phyloP scores from a whole-genome alignment of 805 yeast genomes.

The Saccharomycopsis sp. region DNA sequence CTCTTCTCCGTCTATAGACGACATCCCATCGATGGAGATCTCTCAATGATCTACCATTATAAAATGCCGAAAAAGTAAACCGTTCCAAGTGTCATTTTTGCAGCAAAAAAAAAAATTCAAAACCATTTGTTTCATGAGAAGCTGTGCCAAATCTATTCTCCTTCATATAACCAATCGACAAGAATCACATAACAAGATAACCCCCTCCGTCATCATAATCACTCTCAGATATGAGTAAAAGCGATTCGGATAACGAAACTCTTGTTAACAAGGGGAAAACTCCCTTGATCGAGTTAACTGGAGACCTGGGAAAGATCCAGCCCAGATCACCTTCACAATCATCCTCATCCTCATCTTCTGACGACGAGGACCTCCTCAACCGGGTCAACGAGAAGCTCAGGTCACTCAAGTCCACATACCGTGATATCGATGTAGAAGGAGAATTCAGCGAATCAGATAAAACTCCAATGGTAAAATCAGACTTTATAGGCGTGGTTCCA shows the following conservation, averaged over 20 bases:
- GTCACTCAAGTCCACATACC: slow-evolving; percentile 35
- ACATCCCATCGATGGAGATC: too few relatives aligned
- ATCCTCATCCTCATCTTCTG: neutral
- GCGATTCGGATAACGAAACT: neutral
- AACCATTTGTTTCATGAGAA: too few relatives aligned
- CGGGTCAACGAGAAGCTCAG: slow-evolving; percentile 16
- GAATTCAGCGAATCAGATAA: slow-evolving; percentile 42
- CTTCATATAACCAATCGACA: too few relatives aligned
- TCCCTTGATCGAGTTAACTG: neutral
- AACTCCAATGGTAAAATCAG: slow-evolving; percentile 42
- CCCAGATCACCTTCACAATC: neutral
- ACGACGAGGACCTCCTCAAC: slow-evolving; percentile 13
- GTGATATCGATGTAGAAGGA: slow-evolving; percentile 60
- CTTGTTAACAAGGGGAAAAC: slow-evolving; percentile 1
- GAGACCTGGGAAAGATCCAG: neutral
- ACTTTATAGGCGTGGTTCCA: slow-evolving; percentile 36
- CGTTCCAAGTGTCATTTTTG: too few relatives aligned
- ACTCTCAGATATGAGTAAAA: neutral
- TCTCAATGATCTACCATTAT: too few relatives aligned
- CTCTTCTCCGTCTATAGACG: too few relatives aligned
- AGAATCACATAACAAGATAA: too few relatives aligned
- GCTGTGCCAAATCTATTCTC: too few relatives aligned
- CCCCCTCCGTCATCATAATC: too few relatives aligned
- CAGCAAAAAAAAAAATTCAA: too few relatives aligned
- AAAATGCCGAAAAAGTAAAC: too few relatives aligned